Conservation (phyloP, 2,329 filamentous ascomycete species). For the Colletotrichum musae region DNA sequence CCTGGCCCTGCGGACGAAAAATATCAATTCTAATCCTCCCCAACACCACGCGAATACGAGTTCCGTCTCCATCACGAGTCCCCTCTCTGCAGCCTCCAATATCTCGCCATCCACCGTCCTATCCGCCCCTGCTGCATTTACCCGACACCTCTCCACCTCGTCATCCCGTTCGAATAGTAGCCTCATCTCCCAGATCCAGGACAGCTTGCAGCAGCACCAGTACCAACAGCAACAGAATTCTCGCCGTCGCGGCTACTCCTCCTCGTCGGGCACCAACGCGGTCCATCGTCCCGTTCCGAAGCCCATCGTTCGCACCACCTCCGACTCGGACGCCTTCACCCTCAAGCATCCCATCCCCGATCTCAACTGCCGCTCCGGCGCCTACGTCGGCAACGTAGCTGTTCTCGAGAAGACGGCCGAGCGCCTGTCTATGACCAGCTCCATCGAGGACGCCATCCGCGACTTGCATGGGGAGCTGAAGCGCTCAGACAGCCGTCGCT, state of each 20-base stretch:
- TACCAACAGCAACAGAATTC: constrained; percentile 25
- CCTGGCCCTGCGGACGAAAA: constrained; percentile 35
- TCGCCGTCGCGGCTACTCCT: constrained; percentile 36
- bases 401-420: constrained; percentile 83
- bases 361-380: constrained; percentile 72
- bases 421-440: constrained; percentile 79
- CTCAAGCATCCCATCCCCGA: constrained; percentile 75
- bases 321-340: constrained; percentile 58
- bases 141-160: constrained; percentile 33
- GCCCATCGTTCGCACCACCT: constrained; percentile 64
- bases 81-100: constrained; percentile 22
- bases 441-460: constrained; percentile 83
- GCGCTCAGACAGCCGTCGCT: constrained; percentile 76
- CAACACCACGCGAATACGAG: constrained; percentile 34
- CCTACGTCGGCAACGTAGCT: constrained; percentile 77
- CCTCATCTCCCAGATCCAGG: constrained; percentile 44
- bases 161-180: constrained; percentile 36
- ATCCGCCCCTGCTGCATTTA: constrained; percentile 34
- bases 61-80: constrained; percentile 31
- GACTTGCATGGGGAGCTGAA: constrained; percentile 81
- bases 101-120: constrained; percentile 26
- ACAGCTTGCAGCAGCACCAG: constrained; percentile 40
- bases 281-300: constrained; percentile 45
- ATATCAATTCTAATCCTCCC: constrained; percentile 10
- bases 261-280: constrained; percentile 25